Evolutionary conservation across 2,329 filamentous ascomycete genomes (phyloP).

Genomic region (Aspergillus sp.): DNA sequence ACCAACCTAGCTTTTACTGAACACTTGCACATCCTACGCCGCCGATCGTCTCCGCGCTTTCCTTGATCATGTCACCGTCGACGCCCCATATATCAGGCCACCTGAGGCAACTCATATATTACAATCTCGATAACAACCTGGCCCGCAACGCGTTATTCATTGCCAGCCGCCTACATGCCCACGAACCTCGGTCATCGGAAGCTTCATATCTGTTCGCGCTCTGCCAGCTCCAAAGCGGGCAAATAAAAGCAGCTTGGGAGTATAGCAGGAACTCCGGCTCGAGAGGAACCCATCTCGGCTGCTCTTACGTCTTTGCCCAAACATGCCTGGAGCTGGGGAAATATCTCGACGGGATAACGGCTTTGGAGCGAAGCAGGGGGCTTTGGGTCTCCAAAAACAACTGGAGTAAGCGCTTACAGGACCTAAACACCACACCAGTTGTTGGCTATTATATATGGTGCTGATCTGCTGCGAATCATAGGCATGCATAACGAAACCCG

Average conservation of each 20-base stretch:
- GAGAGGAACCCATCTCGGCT: slow-evolving; percentile 69
- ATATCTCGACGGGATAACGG: slow-evolving; percentile 69
- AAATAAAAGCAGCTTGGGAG: slow-evolving; percentile 79
- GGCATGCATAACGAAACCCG: slow-evolving; percentile 66
- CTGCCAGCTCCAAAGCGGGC: slow-evolving; percentile 72
- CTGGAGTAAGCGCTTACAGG: slow-evolving; percentile 54
- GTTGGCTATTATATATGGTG: background rate
- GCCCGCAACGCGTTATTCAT: slow-evolving; percentile 89
- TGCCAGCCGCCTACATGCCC: slow-evolving; percentile 72
- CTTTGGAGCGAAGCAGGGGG: slow-evolving; percentile 71
- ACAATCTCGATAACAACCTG: slow-evolving; percentile 79
- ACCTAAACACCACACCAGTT: background rate
- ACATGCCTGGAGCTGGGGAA: slow-evolving; percentile 71
- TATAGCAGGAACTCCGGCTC: slow-evolving; percentile 61
- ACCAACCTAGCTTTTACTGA: slow-evolving; percentile 1
- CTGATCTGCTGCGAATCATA: slow-evolving; percentile 17
- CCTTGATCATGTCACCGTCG: slow-evolving; percentile 45
- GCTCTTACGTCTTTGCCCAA: slow-evolving; percentile 85
- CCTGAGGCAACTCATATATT: slow-evolving; percentile 57
- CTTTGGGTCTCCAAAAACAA: slow-evolving; percentile 66
- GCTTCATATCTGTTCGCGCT: slow-evolving; percentile 73
- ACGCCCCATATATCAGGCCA: slow-evolving; percentile 49
- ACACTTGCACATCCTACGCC: slow-evolving; percentile 3
- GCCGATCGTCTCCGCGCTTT: slow-evolving; percentile 6
- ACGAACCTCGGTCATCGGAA: slow-evolving; percentile 73